Evolutionary conservation across 306 rosid genomes (phyloP).

Genomic region (Rosa multiflora): DNA sequence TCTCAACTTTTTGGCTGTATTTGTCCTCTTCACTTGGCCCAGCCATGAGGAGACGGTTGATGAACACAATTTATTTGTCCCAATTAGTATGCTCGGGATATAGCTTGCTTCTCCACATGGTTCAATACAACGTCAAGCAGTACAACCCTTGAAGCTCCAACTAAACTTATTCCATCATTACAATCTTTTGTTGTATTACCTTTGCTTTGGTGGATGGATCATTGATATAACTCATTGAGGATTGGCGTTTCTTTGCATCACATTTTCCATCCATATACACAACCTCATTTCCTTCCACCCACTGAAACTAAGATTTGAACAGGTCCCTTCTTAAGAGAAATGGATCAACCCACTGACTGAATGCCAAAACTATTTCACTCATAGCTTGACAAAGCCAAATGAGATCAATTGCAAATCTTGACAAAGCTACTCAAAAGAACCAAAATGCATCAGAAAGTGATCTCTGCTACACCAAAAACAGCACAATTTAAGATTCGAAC

Average conservation of each 20-base stretch:
- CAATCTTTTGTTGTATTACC: conserved; percentile 28
- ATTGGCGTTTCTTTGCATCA: conserved; percentile 41
- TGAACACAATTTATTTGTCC: too few species aligned
- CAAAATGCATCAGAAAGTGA: neutral
- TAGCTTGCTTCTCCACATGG: too few species aligned
- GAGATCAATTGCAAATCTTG: conserved; percentile 45
- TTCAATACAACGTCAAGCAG: too few species aligned
- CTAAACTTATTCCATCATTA: too few species aligned
- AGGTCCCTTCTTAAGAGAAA: conserved; percentile 34
- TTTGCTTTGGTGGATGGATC: conserved; percentile 43
- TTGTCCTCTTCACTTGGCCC: too few species aligned
- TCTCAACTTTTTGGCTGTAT: too few species aligned
- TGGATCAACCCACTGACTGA: conserved; percentile 53
- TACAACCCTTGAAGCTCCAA: too few species aligned
- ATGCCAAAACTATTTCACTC: conserved; percentile 61
- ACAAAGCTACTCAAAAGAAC: too few species aligned
- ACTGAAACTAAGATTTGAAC: conserved; percentile 38
- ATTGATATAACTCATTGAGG: conserved; percentile 49
- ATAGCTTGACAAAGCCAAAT: conserved; percentile 33
- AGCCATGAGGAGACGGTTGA: too few species aligned
- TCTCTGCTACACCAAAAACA: too few species aligned
- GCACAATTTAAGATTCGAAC: too few species aligned
- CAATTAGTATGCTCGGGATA: too few species aligned
- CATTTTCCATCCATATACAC: conserved; percentile 42
- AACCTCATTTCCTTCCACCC: conserved; percentile 50